Conservation (phyloP, 73 alveolate species). For the Tetrahymena borealis region DNA sequence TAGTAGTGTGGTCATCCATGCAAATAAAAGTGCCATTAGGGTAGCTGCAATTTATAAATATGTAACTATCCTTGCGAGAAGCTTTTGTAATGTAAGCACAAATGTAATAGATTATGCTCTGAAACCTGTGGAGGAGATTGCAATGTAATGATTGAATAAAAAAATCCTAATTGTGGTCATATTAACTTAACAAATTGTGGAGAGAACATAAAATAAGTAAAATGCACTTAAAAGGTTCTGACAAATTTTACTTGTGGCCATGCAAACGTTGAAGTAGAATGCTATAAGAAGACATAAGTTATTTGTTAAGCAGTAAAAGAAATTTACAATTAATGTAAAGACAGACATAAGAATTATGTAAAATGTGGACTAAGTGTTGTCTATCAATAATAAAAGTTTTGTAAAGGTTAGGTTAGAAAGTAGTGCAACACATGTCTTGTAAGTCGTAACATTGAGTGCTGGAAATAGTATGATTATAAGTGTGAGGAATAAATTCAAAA, state of each 20-base stretch:
- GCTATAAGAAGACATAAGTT: background rate
- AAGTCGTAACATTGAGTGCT: background rate
- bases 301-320: too few relatives aligned
- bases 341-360: background rate
- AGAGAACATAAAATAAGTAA: background rate
- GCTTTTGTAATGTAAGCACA: slow-evolving; percentile 35
- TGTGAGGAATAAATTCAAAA: background rate
- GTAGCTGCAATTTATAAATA: slow-evolving; percentile 15
- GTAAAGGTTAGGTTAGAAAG: background rate
- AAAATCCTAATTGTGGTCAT: background rate
- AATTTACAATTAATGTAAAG: too few relatives aligned
- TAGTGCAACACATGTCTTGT: background rate
- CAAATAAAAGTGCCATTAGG: slow-evolving; percentile 9
- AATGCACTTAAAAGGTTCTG: background rate
- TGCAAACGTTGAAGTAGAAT: background rate
- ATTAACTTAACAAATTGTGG: background rate
- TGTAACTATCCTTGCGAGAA: slow-evolving; percentile 7
- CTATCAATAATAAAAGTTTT: background rate
- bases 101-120: background rate
- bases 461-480: background rate
- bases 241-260: background rate
- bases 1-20: slow-evolving; percentile 34
- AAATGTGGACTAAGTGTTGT: background rate
- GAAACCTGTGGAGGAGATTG: background rate
- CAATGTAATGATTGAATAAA: background rate